These are phyloP conservation scores for Piromyces finnis DNA, from an alignment of 192 early-diverging fungal species.

Conservation along the genomic window DNA sequence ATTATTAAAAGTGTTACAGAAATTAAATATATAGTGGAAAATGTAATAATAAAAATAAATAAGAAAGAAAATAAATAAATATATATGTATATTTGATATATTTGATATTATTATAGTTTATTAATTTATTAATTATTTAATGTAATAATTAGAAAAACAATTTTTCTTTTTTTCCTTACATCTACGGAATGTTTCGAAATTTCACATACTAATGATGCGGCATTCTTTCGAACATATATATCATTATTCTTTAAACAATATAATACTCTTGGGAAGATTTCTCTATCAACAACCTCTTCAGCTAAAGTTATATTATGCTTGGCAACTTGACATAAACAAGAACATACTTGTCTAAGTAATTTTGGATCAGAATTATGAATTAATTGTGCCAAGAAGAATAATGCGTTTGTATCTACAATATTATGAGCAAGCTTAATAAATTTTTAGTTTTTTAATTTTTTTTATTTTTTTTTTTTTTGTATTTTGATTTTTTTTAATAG, in stretches of 20 bases:
- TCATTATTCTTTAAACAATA: constrained; percentile 30
- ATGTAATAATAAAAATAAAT: too few species aligned
- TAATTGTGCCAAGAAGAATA: constrained; percentile 25
- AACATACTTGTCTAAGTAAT: constrained; percentile 27
- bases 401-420: constrained; percentile 31
- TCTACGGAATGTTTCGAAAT: constrained; percentile 39
- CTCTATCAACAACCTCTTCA: constrained; percentile 34
- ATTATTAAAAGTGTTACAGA: too few species aligned
- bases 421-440: constrained; percentile 40
- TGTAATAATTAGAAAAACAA: too few species aligned
- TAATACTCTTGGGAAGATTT: constrained; percentile 30
- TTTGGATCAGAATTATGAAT: constrained; percentile 31
- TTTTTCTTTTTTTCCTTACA: too few species aligned
- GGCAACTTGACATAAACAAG: constrained; percentile 26
- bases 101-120: too few species aligned
- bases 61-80: too few species aligned
- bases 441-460: too few species aligned
- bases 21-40: too few species aligned
- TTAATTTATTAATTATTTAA: too few species aligned
- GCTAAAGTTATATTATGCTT: constrained; percentile 37
- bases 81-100: too few species aligned
- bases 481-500: too few species aligned
- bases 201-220: constrained; percentile 32
- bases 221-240: constrained; percentile 24
- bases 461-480: not conserved